Evolutionary conservation across 202 grass and related monocot genomes (phyloP).

Genomic region (Setaria viridis): DNA sequence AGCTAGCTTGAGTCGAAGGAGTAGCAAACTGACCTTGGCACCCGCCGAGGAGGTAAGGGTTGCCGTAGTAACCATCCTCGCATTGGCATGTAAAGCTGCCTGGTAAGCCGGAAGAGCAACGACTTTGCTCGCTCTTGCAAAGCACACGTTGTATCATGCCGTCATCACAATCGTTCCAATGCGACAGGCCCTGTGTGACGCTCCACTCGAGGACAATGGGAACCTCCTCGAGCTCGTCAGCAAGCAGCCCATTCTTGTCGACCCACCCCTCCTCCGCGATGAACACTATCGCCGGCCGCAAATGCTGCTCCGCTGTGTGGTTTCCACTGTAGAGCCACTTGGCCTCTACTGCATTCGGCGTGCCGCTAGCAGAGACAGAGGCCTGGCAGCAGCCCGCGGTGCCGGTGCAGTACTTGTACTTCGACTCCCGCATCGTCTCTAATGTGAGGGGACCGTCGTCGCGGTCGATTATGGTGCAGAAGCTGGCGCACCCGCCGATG

Average conservation of each 20-base stretch:
- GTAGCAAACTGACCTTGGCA: neutral
- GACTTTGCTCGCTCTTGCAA: too few relatives aligned
- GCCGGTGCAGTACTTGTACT: neutral
- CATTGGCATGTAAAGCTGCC: too few relatives aligned
- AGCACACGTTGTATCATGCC: neutral
- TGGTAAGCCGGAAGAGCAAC: neutral
- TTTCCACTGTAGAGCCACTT: neutral
- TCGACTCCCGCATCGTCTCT: too few relatives aligned
- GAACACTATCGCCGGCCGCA: neutral
- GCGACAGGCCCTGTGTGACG: neutral
- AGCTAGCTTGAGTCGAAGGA: too few relatives aligned
- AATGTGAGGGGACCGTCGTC: too few relatives aligned
- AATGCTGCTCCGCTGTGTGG: neutral
- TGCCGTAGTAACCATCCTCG: neutral
- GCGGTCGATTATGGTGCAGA: neutral
- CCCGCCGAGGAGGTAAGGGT: neutral
- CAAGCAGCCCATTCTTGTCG: neutral
- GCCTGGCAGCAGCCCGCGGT: neutral
- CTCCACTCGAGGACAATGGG: neutral
- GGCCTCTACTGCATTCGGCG: neutral
- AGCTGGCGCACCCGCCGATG: neutral
- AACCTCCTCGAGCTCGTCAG: neutral
- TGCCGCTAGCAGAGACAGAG: fast-evolving
- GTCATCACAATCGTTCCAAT: too few relatives aligned
- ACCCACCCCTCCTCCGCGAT: neutral